Evolutionary conservation across 805 yeast species (phyloP), one percentile per base, ranked within the genome.

Genomic region (Kazachstania psychrophila): DNA sequence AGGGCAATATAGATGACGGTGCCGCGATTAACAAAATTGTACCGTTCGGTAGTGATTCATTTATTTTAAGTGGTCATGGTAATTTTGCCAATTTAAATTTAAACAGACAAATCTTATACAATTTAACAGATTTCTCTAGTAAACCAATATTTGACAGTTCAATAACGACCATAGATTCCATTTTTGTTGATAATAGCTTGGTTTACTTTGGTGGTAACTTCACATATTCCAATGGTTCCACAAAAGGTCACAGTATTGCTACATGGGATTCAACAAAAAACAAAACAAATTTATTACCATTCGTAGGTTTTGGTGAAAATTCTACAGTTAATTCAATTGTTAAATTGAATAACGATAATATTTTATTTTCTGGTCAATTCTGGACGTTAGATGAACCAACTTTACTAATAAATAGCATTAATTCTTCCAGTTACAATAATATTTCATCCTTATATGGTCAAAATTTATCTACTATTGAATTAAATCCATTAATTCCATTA

Each of bases 191-290:
- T 58, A 55, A 60, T 23, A 59, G 70, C 16, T 38, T 73, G 16
- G 69, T 85, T 0, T 86, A 83, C 51, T 70, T 84, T 33, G 98
- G 96, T 8, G 98, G 98, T 15, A 68, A 73, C 41, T 73, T 89
- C 46, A 54, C 66, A 5, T 77, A 66, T 53, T 65, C 72, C 38
- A 56, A 62, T 31, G 65, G 32, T 61, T 77, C 6, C 50, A 66
- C 45, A 9, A 37, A 34, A 3, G 47, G 46, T 3, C 46, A 51
- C 35, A 41, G 86, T 34, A 81, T 73, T 0, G 77, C 82, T 8
- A 60, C 75, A 4, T 89, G 84, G 68, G 69, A 84, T 57, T 50
- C 62, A 12, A 45, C 69, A 0, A 46, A 69, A 3, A 47, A 65
- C 15, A 23, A 57, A 2, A 58, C 83, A 27, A 34, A 51, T 2